A percentile compares a stretch with the other conserved stretches of the same genome.
Conservation (phyloP, 805 yeast species). For the Candida parachauliodes region DNA sequence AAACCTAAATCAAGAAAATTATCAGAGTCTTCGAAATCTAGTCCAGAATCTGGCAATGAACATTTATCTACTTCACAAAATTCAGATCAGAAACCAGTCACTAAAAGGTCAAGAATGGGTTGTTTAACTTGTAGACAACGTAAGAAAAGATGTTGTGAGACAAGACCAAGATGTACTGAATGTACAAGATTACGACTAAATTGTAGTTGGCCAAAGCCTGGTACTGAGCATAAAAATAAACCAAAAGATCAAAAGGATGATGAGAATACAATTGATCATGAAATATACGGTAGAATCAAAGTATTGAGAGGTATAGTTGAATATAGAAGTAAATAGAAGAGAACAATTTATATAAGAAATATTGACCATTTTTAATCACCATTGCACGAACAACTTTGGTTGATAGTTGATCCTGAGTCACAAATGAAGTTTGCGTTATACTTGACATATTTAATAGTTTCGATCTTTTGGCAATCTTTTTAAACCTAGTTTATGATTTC, state of each 20-base stretch:
- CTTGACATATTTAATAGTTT: too few relatives aligned
- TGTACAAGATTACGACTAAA: conserved; percentile 61
- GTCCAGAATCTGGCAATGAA: conserved; percentile 6
- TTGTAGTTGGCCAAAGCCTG: conserved; percentile 75
- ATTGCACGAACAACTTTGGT: too few relatives aligned
- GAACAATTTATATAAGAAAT: too few relatives aligned
- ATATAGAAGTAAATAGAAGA: conserved; percentile 20
- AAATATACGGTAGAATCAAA: conserved; percentile 54
- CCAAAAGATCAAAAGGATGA: conserved; percentile 47
- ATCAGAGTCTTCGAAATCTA: conserved; percentile 1
- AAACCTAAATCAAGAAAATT: conserved; percentile 5
- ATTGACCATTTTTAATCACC: too few relatives aligned
- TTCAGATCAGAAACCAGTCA: conserved; percentile 12
- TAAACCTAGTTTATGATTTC: too few relatives aligned
- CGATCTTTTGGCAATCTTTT: too few relatives aligned
- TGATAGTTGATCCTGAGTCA: too few relatives aligned
- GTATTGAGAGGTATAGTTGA: conserved; percentile 64
- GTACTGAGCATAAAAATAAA: conserved; percentile 57
- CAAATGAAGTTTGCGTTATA: too few relatives aligned
- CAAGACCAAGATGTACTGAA: conserved; percentile 62
- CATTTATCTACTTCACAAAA: conserved; percentile 5
- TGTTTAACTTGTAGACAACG: conserved; percentile 76
- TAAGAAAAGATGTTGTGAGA: conserved; percentile 76
- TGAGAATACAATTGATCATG: conserved; percentile 53
- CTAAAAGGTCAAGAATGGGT: conserved; percentile 64